Evolutionary conservation across 768 basidiomycete genomes (phyloP).

Genomic region (Paxillus rubicundulus): DNA sequence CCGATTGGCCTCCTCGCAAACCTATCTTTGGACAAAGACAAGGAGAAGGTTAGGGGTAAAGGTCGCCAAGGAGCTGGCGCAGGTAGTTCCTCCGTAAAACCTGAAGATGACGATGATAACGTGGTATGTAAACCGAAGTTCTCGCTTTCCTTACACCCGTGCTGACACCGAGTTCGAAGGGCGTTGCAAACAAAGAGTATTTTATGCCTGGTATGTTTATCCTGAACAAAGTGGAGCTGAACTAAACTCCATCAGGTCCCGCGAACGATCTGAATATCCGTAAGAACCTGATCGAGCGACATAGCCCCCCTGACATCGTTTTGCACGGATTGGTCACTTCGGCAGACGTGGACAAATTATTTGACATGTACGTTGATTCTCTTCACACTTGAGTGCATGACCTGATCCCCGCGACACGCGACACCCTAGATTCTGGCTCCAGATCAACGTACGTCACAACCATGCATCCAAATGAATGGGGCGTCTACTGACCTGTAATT

Average conservation of each 20-base stretch:
- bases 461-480: background rate
- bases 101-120: slow-evolving; percentile 59
- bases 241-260: slow-evolving; percentile 44
- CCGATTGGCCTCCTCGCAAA: slow-evolving; percentile 76
- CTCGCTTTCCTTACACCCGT: slow-evolving; percentile 3
- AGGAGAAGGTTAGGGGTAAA: slow-evolving; percentile 41
- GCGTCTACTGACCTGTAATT: background rate
- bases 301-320: slow-evolving; percentile 78
- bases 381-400: background rate
- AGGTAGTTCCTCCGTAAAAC: slow-evolving; percentile 16
- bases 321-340: slow-evolving; percentile 77
- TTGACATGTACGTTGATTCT: slow-evolving; percentile 62
- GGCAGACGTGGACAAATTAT: slow-evolving; percentile 79
- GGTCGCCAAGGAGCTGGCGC: slow-evolving; percentile 26
- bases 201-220: slow-evolving; percentile 64
- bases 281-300: slow-evolving; percentile 70
- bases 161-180: slow-evolving; percentile 40
- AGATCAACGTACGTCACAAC: slow-evolving; percentile 57
- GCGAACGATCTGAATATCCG: slow-evolving; percentile 69
- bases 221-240: background rate
- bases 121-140: slow-evolving; percentile 41
- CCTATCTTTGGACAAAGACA: slow-evolving; percentile 58
- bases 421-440: slow-evolving; percentile 59
- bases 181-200: slow-evolving; percentile 77
- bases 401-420: slow-evolving; percentile 8